Base-by-base conservation (phyloP, 306 rosid genomes). In the Cucumis hystrix region DNA sequence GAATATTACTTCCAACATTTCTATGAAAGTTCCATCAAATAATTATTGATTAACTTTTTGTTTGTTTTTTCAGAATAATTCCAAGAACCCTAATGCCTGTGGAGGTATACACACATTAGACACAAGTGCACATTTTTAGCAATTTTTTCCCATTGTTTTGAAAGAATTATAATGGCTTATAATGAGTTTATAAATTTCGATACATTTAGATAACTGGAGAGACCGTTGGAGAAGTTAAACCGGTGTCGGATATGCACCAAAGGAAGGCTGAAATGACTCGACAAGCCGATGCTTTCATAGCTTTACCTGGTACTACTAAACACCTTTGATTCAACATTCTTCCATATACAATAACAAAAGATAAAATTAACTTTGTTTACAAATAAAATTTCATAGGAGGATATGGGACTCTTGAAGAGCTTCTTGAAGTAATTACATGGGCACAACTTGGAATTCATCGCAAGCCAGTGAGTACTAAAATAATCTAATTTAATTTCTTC, bases 221-320 rank as follows among this genome's bases (percentile, higher is more conserved):
- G 43, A 91, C 92, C 2, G 94, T 96, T 64, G 99, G 99, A 6
- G 99, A 96, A 89, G 89, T 96, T 63, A 88, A 88, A 88, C 83
- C 97, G 2, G 99, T 96, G 20, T 89, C 99, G 62, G 90, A 88
- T 85, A 96, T 96, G 99, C 99, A 96, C 79, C 98, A 96, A 83
- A 86, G 99, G 74, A 96, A 96, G 85, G 99, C 99, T 28, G 99
- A 96, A 80, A 96, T 96, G 99, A 93, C 99, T 54, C 94, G 99
- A 65, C 96, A 87, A 82, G 99, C 99, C 0, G 98, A 96, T 88
- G 99, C 98, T 23, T 96, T 96, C 83, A 91, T 96, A 67, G 99
- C 99, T 13, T 97, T 96, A 39, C 99, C 99, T 3, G 99, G 99
- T 96, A 52, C 57, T 96, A 52, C 57, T 16, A n/a, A n/a, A 49